Evolutionary conservation across 2,329 filamentous ascomycete genomes (phyloP).

Genomic region (Trichothecium roseum): DNA sequence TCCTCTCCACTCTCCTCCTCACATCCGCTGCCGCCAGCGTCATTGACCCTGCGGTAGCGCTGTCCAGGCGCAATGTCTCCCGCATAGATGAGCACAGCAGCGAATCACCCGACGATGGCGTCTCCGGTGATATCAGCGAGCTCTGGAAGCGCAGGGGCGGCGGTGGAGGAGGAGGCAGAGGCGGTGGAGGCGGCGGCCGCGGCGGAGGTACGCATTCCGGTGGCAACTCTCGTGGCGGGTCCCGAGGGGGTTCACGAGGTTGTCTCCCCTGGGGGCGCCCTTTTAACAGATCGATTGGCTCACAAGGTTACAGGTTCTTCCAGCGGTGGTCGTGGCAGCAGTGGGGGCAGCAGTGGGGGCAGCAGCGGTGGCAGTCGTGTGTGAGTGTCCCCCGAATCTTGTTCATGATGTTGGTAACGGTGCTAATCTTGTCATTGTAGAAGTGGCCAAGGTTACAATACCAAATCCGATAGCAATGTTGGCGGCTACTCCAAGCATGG

Average conservation of each 20-base stretch:
- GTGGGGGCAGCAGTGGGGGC: not conserved
- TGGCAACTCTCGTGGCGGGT: constrained; percentile 8
- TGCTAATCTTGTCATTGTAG: constrained; percentile 4
- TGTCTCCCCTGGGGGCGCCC: not conserved
- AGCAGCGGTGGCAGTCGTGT: not conserved
- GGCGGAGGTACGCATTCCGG: constrained; percentile 11
- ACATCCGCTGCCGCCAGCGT: constrained; percentile 14
- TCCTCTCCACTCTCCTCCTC: constrained; percentile 18
- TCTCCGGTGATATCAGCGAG: constrained; percentile 18
- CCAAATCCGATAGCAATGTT: constrained; percentile 19
- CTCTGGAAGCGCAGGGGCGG: constrained; percentile 53
- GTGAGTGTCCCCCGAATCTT: constrained; percentile 3
- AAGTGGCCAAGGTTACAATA: constrained; percentile 8
- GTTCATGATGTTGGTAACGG: constrained; percentile 2
- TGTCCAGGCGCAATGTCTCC: constrained; percentile 11
- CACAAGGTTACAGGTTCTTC: not conserved
- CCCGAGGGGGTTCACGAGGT: not conserved
- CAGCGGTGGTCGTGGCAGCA: not conserved
- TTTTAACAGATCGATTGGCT: not conserved
- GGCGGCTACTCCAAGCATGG: constrained; percentile 47
- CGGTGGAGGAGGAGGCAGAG: constrained; percentile 40
- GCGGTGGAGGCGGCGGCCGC: constrained; percentile 20
- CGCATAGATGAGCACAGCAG: constrained; percentile 9
- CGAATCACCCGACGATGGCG: constrained; percentile 3
- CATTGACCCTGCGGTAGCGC: constrained; percentile 7